phyloP scores from a whole-genome alignment of 2,329 filamentous ascomycete genomes.

The Dothideomycetes sp. region DNA sequence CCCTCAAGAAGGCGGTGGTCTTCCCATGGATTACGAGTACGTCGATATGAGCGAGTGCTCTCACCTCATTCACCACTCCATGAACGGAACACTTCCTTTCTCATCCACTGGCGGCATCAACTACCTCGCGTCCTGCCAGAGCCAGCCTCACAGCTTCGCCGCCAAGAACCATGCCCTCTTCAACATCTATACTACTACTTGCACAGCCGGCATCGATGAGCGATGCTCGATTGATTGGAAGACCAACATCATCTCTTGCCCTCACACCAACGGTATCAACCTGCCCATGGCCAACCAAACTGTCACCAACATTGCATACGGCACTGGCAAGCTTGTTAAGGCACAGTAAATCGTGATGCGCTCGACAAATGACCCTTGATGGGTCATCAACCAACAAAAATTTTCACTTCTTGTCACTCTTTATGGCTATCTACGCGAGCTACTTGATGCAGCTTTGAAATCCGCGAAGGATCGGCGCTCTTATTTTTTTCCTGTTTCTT shows the following conservation, averaged over 20 bases:
- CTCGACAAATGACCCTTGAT: background rate
- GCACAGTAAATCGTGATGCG: conserved; percentile 2
- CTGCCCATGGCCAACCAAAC: conserved; percentile 16
- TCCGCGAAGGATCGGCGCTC: no score
- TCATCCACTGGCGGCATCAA: conserved; percentile 50
- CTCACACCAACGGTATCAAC: conserved; percentile 20
- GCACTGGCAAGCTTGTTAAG: conserved; percentile 17
- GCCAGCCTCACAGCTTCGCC: conserved; percentile 39
- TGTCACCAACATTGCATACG: conserved; percentile 23
- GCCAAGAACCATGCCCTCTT: conserved; percentile 39
- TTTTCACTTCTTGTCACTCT: conserved; percentile 8
- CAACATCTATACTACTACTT: conserved; percentile 44
- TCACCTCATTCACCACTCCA: conserved; percentile 37
- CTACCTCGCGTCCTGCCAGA: conserved; percentile 34
- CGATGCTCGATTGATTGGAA: conserved; percentile 22
- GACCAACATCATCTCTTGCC: conserved; percentile 23
- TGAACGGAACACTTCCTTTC: conserved; percentile 41
- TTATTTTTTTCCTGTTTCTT: no score
- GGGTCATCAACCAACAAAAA: background rate
- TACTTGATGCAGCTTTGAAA: no score
- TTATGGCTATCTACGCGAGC: no score
- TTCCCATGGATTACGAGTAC: conserved; percentile 43
- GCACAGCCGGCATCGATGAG: conserved; percentile 24
- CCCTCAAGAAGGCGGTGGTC: conserved; percentile 42
- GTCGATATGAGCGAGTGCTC: conserved; percentile 42